phyloP scores from a whole-genome alignment of 176 grass and related monocot genomes.

The Aegilops tauschii region DNA sequence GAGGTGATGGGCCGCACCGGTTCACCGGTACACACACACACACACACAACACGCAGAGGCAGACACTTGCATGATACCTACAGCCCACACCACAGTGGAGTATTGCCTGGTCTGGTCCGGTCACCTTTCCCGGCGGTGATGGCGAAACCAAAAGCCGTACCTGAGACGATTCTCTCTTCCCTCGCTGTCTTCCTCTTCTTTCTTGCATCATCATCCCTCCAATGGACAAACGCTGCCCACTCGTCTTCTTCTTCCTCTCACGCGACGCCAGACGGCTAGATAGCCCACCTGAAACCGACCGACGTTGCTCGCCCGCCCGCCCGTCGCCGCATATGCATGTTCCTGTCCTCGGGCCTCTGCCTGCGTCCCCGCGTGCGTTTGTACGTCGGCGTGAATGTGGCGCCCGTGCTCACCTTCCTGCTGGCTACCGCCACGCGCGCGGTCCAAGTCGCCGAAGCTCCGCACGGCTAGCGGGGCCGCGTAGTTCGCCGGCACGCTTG shows the following conservation, averaged over 20 bases:
- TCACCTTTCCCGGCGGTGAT: neutral
- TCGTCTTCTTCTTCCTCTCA: no score
- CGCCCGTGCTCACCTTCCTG: conserved; percentile 76
- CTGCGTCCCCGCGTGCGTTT: no score
- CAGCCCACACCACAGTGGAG: neutral
- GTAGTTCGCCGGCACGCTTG: conserved; percentile 55
- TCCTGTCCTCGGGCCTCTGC: no score
- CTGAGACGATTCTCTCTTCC: conserved; percentile 28
- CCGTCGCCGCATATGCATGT: neutral
- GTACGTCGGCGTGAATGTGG: neutral
- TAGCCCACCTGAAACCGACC: no score
- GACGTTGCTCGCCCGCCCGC: no score
- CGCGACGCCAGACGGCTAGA: no score
- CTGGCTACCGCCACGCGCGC: conserved; percentile 52
- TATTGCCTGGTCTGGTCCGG: neutral
- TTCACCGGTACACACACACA: no score
- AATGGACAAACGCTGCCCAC: neutral
- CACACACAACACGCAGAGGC: no score
- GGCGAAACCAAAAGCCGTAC: neutral
- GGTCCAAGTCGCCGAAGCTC: conserved; percentile 56
- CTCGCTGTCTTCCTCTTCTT: neutral
- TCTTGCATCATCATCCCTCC: neutral
- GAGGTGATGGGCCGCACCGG: no score
- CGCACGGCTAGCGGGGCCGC: conserved; percentile 46
- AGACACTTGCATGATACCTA: conserved; percentile 27